A percentile compares a stretch with the other conserved stretches of the same genome.
phyloP scores from a whole-genome alignment of 495 filamentous ascomycete genomes.

The Rhypophila decipiens region DNA sequence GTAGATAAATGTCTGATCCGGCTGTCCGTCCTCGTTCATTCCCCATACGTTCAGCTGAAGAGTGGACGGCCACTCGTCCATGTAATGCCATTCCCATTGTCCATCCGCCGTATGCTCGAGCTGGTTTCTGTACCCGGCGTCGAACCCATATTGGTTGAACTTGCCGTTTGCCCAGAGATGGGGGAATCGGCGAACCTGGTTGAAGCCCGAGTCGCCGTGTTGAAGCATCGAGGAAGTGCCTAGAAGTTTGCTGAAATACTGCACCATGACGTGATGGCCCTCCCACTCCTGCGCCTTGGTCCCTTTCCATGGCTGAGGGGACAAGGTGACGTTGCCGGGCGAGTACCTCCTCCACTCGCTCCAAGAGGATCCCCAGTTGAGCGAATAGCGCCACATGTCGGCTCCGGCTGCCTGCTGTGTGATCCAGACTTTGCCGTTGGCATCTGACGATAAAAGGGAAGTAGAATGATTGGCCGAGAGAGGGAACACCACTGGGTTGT shows the following conservation, averaged over 20 bases:
- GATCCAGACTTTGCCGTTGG: conserved; percentile 31
- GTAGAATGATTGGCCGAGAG: conserved; percentile 50
- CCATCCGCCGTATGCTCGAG: conserved; percentile 47
- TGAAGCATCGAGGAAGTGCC: conserved; percentile 57
- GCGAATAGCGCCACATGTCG: conserved; percentile 55
- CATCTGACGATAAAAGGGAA: conserved; percentile 33
- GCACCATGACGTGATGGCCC: conserved; percentile 58
- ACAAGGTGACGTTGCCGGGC: conserved; percentile 43
- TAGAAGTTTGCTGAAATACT: conserved; percentile 56
- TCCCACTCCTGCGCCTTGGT: conserved; percentile 54
- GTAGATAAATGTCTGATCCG: conserved; percentile 50
- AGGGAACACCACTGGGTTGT: conserved; percentile 53
- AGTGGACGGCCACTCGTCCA: conserved; percentile 55
- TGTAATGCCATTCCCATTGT: conserved; percentile 52
- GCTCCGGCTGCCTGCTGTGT: conserved; percentile 56
- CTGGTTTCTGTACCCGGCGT: conserved; percentile 48
- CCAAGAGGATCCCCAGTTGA: conserved; percentile 55
- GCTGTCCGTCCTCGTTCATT: conserved; percentile 54
- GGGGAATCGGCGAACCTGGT: conserved; percentile 46
- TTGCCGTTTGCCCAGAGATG: conserved; percentile 57
- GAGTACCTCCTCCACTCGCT: conserved; percentile 51
- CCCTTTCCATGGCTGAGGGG: conserved; percentile 50
- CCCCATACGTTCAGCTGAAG: conserved; percentile 61
- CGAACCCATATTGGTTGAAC: conserved; percentile 59
- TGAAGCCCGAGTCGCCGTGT: conserved; percentile 43